These are phyloP conservation scores for Eucalyptus victrix DNA, from an alignment of 345 rosid species.

Conservation along the genomic window DNA sequence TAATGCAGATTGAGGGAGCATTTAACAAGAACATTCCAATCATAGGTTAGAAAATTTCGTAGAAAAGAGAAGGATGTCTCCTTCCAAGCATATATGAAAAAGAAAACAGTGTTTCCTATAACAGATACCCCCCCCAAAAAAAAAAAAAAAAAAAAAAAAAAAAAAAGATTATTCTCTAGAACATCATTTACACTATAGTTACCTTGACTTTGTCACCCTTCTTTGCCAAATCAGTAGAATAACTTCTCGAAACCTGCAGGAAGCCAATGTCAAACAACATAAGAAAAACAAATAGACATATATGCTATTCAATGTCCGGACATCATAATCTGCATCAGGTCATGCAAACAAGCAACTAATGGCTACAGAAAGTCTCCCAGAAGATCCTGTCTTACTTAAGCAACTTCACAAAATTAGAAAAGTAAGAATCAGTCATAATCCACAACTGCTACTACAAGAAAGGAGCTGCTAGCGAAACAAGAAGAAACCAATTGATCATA, in stretches of 20 bases:
- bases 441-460: not conserved
- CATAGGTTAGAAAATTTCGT: not conserved
- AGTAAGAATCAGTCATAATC: not conserved
- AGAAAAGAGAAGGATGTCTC: not conserved
- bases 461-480: not conserved
- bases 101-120: not conserved
- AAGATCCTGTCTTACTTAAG: not conserved
- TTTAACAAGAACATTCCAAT: not conserved
- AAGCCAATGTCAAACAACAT: not conserved
- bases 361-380: not conserved
- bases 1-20: not conserved
- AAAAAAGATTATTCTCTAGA: not conserved
- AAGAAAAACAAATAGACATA: not conserved
- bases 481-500: not conserved
- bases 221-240: conserved; percentile 31
- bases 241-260: conserved; percentile 42
- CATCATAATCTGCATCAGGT: not conserved
- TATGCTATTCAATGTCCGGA: not conserved
- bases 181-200: not conserved
- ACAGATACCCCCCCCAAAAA: not conserved
- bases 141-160: too few species aligned
- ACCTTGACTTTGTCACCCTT: conserved; percentile 62
- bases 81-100: not conserved
- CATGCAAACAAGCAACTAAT: not conserved
- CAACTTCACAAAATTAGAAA: not conserved